A percentile compares a stretch with the other conserved stretches of the same genome.
These are phyloP conservation scores for Diaporthe ilicicola DNA, from an alignment of 2,329 filamentous ascomycete genomes.

Conservation along the genomic window DNA sequence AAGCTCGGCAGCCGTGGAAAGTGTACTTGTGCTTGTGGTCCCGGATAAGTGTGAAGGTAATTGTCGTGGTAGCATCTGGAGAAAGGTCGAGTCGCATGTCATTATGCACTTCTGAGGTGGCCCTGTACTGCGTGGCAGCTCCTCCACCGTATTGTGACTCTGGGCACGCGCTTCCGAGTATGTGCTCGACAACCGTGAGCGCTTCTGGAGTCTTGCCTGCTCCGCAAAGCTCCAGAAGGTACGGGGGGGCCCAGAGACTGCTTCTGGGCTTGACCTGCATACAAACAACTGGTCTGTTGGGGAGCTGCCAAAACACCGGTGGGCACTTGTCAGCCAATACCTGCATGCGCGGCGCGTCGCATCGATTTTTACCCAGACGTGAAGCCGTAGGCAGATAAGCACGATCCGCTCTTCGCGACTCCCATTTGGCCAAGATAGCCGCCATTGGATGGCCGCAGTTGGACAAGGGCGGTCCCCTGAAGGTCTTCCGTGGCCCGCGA, in stretches of 20 bases:
- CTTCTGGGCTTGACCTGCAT: slow-evolving; percentile 7
- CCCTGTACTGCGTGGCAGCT: slow-evolving; percentile 10
- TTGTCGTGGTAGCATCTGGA: slow-evolving; percentile 23
- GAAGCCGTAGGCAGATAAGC: slow-evolving; percentile 20
- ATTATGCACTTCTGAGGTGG: slow-evolving; percentile 20
- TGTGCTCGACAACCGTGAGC: not conserved
- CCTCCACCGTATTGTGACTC: slow-evolving; percentile 12
- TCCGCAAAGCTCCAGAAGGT: not conserved
- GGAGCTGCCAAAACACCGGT: slow-evolving; percentile 13
- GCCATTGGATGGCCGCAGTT: slow-evolving; percentile 26
- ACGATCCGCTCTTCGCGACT: slow-evolving; percentile 11
- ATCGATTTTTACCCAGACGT: slow-evolving; percentile 15
- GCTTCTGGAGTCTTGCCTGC: not conserved
- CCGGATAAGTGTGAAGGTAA: not conserved
- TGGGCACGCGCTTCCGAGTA: not conserved
- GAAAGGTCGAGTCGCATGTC: slow-evolving; percentile 12
- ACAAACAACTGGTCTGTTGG: slow-evolving; percentile 15
- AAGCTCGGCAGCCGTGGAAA: not conserved
- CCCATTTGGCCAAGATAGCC: slow-evolving; percentile 27
- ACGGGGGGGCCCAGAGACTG: not conserved
- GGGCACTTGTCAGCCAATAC: slow-evolving; percentile 21
- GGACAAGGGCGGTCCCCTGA: slow-evolving; percentile 12
- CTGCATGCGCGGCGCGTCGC: slow-evolving; percentile 11
- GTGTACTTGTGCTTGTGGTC: not conserved
- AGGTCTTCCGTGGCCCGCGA: slow-evolving; percentile 22